Conservation (phyloP, 805 yeast species). For the Myxozyma melibiosi region DNA sequence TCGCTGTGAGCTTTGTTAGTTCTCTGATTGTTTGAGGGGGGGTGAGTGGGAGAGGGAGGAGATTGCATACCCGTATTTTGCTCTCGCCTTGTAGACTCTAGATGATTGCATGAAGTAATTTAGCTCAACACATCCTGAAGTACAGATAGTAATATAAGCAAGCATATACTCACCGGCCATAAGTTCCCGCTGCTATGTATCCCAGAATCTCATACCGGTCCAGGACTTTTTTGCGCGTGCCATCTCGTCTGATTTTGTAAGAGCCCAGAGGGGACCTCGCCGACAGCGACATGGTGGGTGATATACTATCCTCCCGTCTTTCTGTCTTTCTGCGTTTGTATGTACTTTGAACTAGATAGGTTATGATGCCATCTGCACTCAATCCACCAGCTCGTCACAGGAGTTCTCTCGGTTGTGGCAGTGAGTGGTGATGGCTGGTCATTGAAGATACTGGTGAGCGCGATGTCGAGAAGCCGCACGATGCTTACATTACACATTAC, state of each 20-base stretch:
- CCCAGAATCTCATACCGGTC: slow-evolving; percentile 86
- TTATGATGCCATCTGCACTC: too few species aligned
- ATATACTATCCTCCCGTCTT: too few species aligned
- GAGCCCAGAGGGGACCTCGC: slow-evolving; percentile 43
- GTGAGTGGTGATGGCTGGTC: too few species aligned
- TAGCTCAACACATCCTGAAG: neutral
- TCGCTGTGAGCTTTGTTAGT: neutral
- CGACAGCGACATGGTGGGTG: slow-evolving; percentile 20
- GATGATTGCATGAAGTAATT: neutral
- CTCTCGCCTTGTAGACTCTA: slow-evolving; percentile 84
- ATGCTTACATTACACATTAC: too few species aligned
- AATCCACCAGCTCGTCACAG: too few species aligned
- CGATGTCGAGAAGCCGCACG: too few species aligned
- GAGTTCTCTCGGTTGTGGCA: too few species aligned
- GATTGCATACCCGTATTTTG: slow-evolving; percentile 41
- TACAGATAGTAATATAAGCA: too few species aligned
- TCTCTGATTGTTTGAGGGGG: neutral
- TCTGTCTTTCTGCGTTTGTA: too few species aligned
- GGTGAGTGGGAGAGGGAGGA: neutral
- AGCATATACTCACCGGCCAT: slow-evolving; percentile 55
- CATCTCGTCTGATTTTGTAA: slow-evolving; percentile 66
- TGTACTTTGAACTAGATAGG: too few species aligned
- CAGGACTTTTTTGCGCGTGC: slow-evolving; percentile 69
- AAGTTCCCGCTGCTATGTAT: slow-evolving; percentile 97
- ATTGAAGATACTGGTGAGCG: too few species aligned